Base-by-base conservation (phyloP, 2,329 filamentous ascomycete genomes). In the Penicillium vulpinum region DNA sequence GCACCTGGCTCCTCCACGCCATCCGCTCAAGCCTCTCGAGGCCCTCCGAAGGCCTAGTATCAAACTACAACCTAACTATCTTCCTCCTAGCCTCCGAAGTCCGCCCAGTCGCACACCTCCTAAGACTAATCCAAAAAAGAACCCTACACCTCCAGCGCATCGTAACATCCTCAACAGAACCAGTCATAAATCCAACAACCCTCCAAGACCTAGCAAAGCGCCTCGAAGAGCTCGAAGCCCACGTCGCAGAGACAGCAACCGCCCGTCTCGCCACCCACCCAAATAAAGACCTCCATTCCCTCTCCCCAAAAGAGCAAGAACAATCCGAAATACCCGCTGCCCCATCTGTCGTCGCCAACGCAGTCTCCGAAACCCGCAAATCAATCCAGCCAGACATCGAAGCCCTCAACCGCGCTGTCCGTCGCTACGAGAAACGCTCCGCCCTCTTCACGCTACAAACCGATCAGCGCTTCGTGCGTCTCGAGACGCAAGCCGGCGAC, bases 31-130 rank as follows among this genome's bases (percentile, higher is more conserved):
- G 93, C 66, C 84, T 97, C 18, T 92, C 89, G 24, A 83, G 90
- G 2, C 90, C 90, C 0, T 92, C 91, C 0, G 92, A 95, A 71
- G 90, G 90, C 1, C 80, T 97, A 11, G 88, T 97, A 7, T 96
- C 91, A 5, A 90, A 96, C 73, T 95, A 93, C 76, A 97, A 97
- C 73, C 81, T 97, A 53, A 92, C 88, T 13, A 90, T 97, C 51
- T 97, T 97, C 73, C 80, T 96, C 3, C 82, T 96, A 18, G 90
- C 89, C 1, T 90, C 93, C 4, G 93, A 97, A 75, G 80, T 97
- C 28, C 87, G 90, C 3, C 93, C 93, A 0, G 78, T 92, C 47
- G 85, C 90, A 1, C 92, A 97, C 69, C 77, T 95, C 26, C 85
- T 96, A 60, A 90, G 88, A 69, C 83, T 97, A 67, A 82, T 95